Evolutionary conservation across 2,329 filamentous ascomycete species (phyloP), one percentile per base, ranked within the genome.

Genomic region (Arachnomyces sp.): DNA sequence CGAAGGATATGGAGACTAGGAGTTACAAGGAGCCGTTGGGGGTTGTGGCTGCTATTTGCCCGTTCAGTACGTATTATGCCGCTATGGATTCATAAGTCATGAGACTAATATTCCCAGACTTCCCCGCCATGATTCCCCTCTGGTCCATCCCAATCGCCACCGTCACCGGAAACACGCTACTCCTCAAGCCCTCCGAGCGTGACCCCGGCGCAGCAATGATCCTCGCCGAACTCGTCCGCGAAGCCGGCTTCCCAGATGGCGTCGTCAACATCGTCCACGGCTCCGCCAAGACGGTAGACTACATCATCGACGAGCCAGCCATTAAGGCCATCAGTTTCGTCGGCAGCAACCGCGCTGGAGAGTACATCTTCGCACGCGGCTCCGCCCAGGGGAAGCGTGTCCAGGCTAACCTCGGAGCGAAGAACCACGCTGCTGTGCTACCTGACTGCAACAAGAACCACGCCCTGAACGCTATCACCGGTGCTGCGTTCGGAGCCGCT

Each of bases 241-340:
- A 80, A 59, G 77, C 78, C 37, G 78, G 78, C 34, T 79, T 81
- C 65, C 78, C 78, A 38, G 65, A 73, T 2, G 78, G 78, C 51
- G 77, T 81, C 6, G 66, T 83, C 59, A 82, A 82, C 65, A 73
- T 82, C 49, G 68, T 82, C 34, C 79, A 82, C 57, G 79, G 79
- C 32, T 62, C 75, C 3, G 74, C 76, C 39, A 76, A 72, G 60
- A 78, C 79, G 2, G 79, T 82, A 42, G 77, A 82, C 62, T 82
- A 81, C 60, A 80, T 82, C 55, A 68, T 82, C 43, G 79, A 82
- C 49, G 78, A 79, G 58, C 79, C 79, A 9, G 67, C 69, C 43
- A 82, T 82, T 66, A 82, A 81, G 68, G 79, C 79, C 35, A 74
- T 82, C 50, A 77, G 72, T 59, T 83, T 82, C 47, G 79, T 83